A percentile compares a stretch with the other conserved stretches of the same genome.
These are phyloP conservation scores for Asterionellopsis glacialis DNA, from an alignment of 108 stramenopile genomes.

Conservation along the genomic window DNA sequence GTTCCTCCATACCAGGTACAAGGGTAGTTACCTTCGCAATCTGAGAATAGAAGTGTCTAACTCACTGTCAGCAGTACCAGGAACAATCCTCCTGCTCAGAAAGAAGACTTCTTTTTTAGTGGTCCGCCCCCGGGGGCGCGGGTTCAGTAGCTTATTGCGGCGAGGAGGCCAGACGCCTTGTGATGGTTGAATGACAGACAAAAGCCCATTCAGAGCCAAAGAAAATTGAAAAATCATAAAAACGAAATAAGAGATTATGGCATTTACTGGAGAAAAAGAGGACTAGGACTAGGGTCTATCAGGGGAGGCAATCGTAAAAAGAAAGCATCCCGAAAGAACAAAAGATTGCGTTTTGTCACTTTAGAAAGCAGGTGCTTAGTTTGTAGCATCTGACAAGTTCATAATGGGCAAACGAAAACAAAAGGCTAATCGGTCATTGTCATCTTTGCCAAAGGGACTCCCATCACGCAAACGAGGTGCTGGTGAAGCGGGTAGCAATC, in stretches of 20 bases:
- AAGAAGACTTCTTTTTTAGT: too few relatives aligned
- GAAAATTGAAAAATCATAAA: too few relatives aligned
- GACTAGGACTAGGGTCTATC: background rate
- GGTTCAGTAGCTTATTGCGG: too few relatives aligned
- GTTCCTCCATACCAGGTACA: too few relatives aligned
- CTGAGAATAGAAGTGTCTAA: too few relatives aligned
- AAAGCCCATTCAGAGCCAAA: too few relatives aligned
- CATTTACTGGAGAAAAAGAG: background rate
- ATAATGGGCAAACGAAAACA: slow-evolving; percentile 56
- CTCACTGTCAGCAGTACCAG: too few relatives aligned
- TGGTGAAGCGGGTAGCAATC: slow-evolving; percentile 40
- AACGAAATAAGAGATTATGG: background rate
- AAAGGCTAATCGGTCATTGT: slow-evolving; percentile 62
- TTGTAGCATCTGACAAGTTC: background rate
- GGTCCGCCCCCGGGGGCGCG: too few relatives aligned
- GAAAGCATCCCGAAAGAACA: background rate
- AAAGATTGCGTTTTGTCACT: background rate
- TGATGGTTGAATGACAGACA: too few relatives aligned
- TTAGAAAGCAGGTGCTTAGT: background rate
- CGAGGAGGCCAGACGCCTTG: too few relatives aligned
- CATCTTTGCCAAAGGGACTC: slow-evolving; percentile 64
- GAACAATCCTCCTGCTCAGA: too few relatives aligned
- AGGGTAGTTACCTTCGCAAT: too few relatives aligned
- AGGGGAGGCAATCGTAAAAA: background rate
- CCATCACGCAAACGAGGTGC: slow-evolving; percentile 22